Percentiles rank a stretch among this genome's conserved stretches.
phyloP scores from a whole-genome alignment of 2,329 filamentous ascomycete genomes.

The Corinectria fuckeliana region DNA sequence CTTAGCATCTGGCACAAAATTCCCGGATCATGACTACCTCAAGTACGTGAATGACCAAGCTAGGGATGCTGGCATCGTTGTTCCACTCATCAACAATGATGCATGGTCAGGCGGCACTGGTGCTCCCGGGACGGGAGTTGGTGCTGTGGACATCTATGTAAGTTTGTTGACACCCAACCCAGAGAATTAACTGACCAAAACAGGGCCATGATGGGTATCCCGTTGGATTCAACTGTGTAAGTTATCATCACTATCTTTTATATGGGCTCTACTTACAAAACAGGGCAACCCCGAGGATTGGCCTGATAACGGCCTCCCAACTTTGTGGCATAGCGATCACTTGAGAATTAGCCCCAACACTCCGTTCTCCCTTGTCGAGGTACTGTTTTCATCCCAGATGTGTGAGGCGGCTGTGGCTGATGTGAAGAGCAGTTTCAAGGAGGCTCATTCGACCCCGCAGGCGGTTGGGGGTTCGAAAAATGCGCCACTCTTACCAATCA shows the following conservation, averaged over 20 bases:
- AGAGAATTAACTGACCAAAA: accelerated
- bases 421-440: constrained; percentile 63
- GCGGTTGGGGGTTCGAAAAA: constrained; percentile 71
- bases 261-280: background rate
- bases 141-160: constrained; percentile 65
- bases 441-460: constrained; percentile 77
- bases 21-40: constrained; percentile 73
- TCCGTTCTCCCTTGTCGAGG: constrained; percentile 64
- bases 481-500: constrained; percentile 71
- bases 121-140: constrained; percentile 64
- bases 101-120: constrained; percentile 66
- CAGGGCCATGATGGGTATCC: constrained; percentile 70
- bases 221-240: constrained; percentile 61
- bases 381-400: background rate
- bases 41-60: constrained; percentile 73
- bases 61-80: constrained; percentile 70
- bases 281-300: constrained; percentile 55
- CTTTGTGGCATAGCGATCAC: constrained; percentile 63
- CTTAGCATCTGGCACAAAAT: constrained; percentile 54
- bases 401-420: background rate
- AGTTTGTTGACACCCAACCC: accelerated
- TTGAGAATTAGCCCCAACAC: constrained; percentile 67
- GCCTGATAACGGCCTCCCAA: constrained; percentile 37
- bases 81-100: constrained; percentile 80
- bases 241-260: accelerated